A percentile compares a stretch with the other conserved stretches of the same genome.
These are phyloP conservation scores for Lyophyllum atratum DNA, from an alignment of 768 basidiomycete species.

Conservation along the genomic window DNA sequence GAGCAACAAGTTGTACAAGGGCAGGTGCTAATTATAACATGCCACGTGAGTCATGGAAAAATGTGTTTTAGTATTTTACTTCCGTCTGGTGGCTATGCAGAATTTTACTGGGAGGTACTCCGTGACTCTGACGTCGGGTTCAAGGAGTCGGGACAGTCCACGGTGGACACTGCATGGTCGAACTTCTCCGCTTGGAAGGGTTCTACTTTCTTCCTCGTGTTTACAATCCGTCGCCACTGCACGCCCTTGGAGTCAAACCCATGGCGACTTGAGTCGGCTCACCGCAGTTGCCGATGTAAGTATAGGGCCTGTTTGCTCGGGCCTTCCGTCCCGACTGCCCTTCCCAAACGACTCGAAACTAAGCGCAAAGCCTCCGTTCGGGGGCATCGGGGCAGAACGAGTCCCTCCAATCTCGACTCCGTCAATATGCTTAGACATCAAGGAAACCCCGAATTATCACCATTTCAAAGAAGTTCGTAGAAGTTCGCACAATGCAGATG, in stretches of 20 bases:
- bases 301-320: no score
- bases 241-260: no score
- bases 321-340: no score
- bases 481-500: no score
- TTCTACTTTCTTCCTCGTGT: no score
- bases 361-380: neutral
- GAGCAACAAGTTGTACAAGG: neutral
- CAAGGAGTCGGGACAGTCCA: no score
- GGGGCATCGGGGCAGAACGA: neutral
- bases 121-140: neutral
- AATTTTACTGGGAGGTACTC: neutral
- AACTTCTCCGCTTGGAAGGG: no score
- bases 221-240: no score
- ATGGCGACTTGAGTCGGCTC: no score
- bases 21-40: neutral
- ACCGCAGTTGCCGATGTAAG: no score
- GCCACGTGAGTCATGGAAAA: constrained; percentile 7
- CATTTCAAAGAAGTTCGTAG: neutral
- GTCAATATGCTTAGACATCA: neutral
- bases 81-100: constrained; percentile 8
- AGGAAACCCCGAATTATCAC: neutral
- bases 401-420: neutral
- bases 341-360: no score
- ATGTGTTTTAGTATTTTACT: neutral
- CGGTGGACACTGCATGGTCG: no score